phyloP scores from a whole-genome alignment of 805 yeast species.

The Yarrowia osloensis region DNA sequence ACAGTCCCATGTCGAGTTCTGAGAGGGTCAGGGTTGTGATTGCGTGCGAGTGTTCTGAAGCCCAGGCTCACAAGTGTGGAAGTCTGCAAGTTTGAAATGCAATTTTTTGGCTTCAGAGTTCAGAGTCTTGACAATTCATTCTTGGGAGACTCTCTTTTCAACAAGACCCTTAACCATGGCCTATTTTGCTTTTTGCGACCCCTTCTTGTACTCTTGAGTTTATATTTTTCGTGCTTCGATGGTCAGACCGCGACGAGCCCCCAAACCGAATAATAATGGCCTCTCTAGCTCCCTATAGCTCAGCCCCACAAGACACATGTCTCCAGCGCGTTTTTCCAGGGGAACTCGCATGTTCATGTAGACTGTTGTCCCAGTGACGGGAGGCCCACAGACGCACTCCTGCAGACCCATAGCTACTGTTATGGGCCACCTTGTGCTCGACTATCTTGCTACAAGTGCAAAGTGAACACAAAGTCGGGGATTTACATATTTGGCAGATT shows the following conservation, averaged over 20 bases:
- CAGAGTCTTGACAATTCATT: no score
- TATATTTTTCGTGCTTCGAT: neutral
- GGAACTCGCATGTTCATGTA: neutral
- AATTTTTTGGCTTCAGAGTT: neutral
- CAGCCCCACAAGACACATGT: neutral
- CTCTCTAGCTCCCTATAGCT: no score
- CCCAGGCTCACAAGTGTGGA: neutral
- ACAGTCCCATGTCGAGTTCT: slow-evolving; percentile 22
- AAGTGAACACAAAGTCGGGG: no score
- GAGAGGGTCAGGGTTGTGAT: slow-evolving; percentile 27
- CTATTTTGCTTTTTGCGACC: no score
- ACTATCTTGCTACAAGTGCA: no score
- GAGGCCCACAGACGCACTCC: no score
- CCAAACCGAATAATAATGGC: no score
- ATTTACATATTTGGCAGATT: neutral
- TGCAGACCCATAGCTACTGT: neutral
- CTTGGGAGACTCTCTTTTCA: neutral
- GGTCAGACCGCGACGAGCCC: no score
- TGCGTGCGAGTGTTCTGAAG: neutral
- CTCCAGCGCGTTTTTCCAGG: neutral
- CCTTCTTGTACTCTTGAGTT: neutral
- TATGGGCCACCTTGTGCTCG: neutral
- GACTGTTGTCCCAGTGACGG: neutral
- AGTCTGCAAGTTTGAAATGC: neutral
- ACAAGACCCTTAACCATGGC: no score